Evolutionary conservation across 2,329 filamentous ascomycete genomes (phyloP), one percentile per base, ranked within the genome.

Genomic region (Calonectria hongkongensis): DNA sequence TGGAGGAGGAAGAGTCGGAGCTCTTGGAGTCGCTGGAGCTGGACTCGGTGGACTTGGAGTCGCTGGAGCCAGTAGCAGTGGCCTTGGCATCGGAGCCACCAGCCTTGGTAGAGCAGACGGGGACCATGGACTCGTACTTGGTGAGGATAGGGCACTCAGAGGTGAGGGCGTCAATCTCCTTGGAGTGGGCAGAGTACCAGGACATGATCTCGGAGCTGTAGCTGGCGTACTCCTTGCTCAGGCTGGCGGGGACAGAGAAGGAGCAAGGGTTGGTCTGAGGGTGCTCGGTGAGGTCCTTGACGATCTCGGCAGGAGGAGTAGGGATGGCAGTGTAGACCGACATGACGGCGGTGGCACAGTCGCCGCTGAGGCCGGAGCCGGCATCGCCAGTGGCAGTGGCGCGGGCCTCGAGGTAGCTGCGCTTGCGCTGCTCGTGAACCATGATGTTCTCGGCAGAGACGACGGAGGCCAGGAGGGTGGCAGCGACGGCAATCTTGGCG

Each of bases 201-300:
- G 75, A 78, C 12, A 74, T 25, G 41, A 82, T 68, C 73, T 81
- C 67, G 63, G 76, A 77, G 75, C 75, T 80, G 81, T 84, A 85
- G 72, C 75, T 78, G 28, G 75, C 71, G 78, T 81, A 84, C 50
- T 82, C 75, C 36, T 70, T 75, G 76, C 74, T 79, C 43, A 85
- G 79, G 76, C 76, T 79, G 27, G 73, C 47, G n/a, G 84, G 82
- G 8, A 79, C 69, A 68, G 70, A 79, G 79, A 82, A 80, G 73
- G 70, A 25, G 82, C 84, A 85, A 4, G 79, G 74, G 79, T 84
- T 79, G 65, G 80, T 79, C 66, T 77, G 75, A 7, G 79, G 74
- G 74, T 81, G 66, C 10, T 73, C 68, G 12, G 58, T 56, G 33
- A 77, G 41, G 74, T 81, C 80, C 43, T 77, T 73, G 69, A 78